Conservation (phyloP, 164 flowering plant species). For the Annona cherimola region DNA sequence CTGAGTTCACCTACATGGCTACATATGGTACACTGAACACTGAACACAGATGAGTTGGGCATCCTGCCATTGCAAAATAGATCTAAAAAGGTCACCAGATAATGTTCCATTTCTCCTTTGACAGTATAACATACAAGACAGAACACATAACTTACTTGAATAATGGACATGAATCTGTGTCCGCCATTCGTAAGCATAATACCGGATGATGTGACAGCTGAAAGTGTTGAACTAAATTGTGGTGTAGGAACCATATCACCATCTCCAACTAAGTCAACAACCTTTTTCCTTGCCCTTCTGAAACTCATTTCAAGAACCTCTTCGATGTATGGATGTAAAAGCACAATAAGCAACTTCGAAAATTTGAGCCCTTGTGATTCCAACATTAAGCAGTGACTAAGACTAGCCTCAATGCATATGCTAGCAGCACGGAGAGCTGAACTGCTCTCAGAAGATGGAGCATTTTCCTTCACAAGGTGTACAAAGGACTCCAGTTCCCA, state of each 20-base stretch:
- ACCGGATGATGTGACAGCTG: conserved; percentile 54
- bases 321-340: conserved; percentile 76
- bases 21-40: too few species aligned
- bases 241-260: conserved; percentile 54
- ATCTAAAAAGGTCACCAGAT: too few species aligned
- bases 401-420: conserved; percentile 80
- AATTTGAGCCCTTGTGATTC: conserved; percentile 85
- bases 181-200: conserved; percentile 60
- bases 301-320: conserved; percentile 87
- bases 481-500: conserved; percentile 83
- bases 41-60: too few species aligned
- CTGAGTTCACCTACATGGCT: too few species aligned
- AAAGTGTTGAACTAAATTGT: conserved; percentile 50
- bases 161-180: conserved; percentile 58
- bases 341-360: conserved; percentile 76
- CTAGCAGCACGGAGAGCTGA: conserved; percentile 77
- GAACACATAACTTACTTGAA: conserved; percentile 52
- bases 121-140: background rate
- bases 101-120: background rate
- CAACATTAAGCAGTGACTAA: conserved; percentile 64
- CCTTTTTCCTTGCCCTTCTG: conserved; percentile 62
- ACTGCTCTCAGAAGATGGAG: conserved; percentile 66
- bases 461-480: conserved; percentile 78
- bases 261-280: conserved; percentile 52
- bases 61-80: too few species aligned